Base-by-base conservation (phyloP, 2,329 filamentous ascomycete genomes). In the Fusarium austroafricanum region DNA sequence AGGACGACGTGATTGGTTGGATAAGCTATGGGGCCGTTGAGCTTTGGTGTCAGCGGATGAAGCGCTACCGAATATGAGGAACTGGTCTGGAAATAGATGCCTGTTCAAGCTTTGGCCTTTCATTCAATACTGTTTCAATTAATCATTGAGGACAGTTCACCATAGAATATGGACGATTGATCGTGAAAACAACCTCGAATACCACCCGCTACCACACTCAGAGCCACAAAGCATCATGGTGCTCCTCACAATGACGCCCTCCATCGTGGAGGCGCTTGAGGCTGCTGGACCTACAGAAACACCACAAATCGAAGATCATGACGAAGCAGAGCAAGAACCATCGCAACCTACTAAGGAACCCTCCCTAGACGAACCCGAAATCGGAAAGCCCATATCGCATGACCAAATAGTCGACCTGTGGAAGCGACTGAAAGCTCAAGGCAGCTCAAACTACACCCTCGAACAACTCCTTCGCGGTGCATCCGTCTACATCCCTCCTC, bases 401-500 rank as follows among this genome's bases (percentile, higher is more conserved):
- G 79, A 81, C 52, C 90, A 94, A 72, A 80, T 94, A 18, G 78
- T 94, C 51, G 79, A 86, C 39, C 78, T 93, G 1, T 89, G 89
- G 76, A 86, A 80, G 65, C 75, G 78, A 3, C 78, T 92, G 9
- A 83, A 81, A 67, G 65, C 68, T 1, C 68, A 76, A 7, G 72
- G 70, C 10, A 52, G 76, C 28, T 63, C 72, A 6, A 65, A 71
- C 14, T 84, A 80, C 60, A 87, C 84, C 17, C 84, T 98, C 14
- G 91, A 95, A 70, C 75, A 81, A 33, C 86, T 98, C 31, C 84
- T 98, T 11, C 86, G 83, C 56, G 92, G 93, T 44, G 88, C 93
- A 26, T 84, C 76, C 54, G 81, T 96, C 67, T 96, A 96, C 78
- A 79, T 89, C 11, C 87, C 92, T n/a, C 93, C 94, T n/a, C 91